Evolutionary conservation across 2,329 filamentous ascomycete species (phyloP), one percentile per base, ranked within the genome.

Genomic region (Alternaria longipes): DNA sequence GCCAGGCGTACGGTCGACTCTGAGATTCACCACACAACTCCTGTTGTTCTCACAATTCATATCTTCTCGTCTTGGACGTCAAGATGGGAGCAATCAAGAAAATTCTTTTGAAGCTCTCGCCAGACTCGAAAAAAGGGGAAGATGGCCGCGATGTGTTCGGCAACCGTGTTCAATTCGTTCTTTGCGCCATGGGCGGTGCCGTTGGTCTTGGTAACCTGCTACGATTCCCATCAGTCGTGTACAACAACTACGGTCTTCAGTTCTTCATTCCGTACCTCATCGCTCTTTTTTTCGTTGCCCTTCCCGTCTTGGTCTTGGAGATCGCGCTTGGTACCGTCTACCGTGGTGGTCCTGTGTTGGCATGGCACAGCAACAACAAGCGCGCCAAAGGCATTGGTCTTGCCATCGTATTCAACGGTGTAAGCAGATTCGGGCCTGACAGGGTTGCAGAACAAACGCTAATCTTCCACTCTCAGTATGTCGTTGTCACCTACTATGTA

Each of bases 231-330:
- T 63, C 61, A 0, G 57, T 63, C 0, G 63, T 65, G 7, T 68
- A 66, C 53, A 68, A 71, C 53, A 69, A 69, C 40, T 59, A 68
- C 34, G 62, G 65, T 4, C 50, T 69, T 2, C 63, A 69, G 41
- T 68, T 57, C 56, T 68, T 65, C 49, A 59, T 65, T 3, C 65
- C 64, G 1, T 64, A 67, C 26, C 14, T 67, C 1, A 46, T 65
- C 12, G 68, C 68, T 1, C 50, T 70, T 1, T 57, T 66, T 24
- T 22, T 70, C 8, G 60, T 70, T 12, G 68, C 65, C 1, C 51
- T 70, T 36, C 64, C 64, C 0, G 54, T 56, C 11, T 26, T 70
- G 14, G 61, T 67, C 11, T 59, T 70, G 14, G 68, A 70, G 44
- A 53, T 70, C 7, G 34, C 65, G 1, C 60, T 65, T 24, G 66